A percentile compares a stretch with the other conserved stretches of the same genome.
Conservation (phyloP, 2,329 filamentous ascomycete genomes). For the Fusarium poae region DNA sequence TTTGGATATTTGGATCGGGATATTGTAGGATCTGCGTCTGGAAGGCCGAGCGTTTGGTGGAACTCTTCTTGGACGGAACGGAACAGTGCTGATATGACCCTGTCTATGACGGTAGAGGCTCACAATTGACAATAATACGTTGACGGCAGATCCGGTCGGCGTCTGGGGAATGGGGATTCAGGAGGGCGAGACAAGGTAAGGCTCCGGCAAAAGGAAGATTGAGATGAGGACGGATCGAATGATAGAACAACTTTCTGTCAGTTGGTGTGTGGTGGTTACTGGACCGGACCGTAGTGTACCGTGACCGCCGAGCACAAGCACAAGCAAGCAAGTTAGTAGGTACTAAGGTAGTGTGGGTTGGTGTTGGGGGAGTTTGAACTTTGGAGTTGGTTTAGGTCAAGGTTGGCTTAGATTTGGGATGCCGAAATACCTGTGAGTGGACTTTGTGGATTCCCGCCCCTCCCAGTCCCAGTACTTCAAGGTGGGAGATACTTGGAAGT, state of each 20-base stretch:
- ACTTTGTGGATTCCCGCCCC: constrained; percentile 37
- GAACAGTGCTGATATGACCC: constrained; percentile 23
- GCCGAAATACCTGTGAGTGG: constrained; percentile 31
- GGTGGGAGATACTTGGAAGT: constrained; percentile 2
- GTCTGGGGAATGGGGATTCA: constrained; percentile 17
- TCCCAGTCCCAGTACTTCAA: constrained; percentile 12
- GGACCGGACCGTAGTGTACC: constrained; percentile 14
- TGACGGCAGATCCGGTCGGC: constrained; percentile 19
- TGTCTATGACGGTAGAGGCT: constrained; percentile 36
- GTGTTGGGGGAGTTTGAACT: constrained; percentile 6
- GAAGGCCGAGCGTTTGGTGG: constrained; percentile 32
- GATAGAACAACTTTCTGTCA: constrained; percentile 24
- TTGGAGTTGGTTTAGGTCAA: constrained; percentile 28
- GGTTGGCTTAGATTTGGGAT: constrained; percentile 33
- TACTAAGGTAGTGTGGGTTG: constrained; percentile 15
- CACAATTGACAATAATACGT: constrained; percentile 21
- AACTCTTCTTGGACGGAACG: constrained; percentile 24
- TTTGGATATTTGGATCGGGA: constrained; percentile 24
- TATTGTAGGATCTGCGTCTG: constrained; percentile 35
- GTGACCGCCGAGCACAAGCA: constrained; percentile 31
- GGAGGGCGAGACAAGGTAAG: not conserved
- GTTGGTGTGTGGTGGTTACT: constrained; percentile 31
- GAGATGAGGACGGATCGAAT: constrained; percentile 18
- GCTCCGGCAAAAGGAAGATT: constrained; percentile 12
- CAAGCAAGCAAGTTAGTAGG: not conserved